Percentiles rank a stretch among this genome's conserved stretches.
Evolutionary conservation across 331 rosid species (phyloP).

Genomic region (Rosa hybrid): DNA sequence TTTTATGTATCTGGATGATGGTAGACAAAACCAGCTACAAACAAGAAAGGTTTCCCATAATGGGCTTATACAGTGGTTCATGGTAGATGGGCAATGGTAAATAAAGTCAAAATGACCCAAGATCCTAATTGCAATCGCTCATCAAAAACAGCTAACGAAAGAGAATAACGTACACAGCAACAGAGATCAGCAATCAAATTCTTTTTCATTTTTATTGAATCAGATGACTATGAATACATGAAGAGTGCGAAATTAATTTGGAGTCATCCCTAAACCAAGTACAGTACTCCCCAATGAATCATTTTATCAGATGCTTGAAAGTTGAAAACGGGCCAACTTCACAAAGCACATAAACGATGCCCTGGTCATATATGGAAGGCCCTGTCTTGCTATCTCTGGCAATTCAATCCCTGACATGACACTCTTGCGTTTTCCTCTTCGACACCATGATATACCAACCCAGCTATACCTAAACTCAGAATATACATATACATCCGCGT

Average conservation of each 20-base stretch:
- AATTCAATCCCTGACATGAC: slow-evolving; percentile 19
- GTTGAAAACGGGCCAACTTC: slow-evolving; percentile 37
- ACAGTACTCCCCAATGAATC: slow-evolving; percentile 11
- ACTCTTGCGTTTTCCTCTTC: slow-evolving; percentile 29
- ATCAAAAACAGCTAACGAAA: not conserved
- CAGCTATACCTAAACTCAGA: slow-evolving; percentile 16
- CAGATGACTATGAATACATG: slow-evolving; percentile 15
- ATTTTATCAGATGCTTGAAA: slow-evolving; percentile 7
- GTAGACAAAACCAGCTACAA: not conserved
- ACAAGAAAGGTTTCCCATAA: not conserved
- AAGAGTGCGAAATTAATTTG: slow-evolving; percentile 13
- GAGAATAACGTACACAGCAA: not conserved
- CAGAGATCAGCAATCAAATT: not conserved
- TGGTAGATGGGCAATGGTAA: not conserved
- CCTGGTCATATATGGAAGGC: slow-evolving; percentile 37
- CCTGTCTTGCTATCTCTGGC: slow-evolving; percentile 21
- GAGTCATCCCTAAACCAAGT: not conserved
- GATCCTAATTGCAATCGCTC: not conserved
- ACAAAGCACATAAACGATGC: slow-evolving; percentile 25
- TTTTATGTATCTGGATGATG: slow-evolving; percentile 8
- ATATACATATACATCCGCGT: slow-evolving; percentile 21
- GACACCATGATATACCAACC: slow-evolving; percentile 25
- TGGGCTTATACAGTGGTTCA: not conserved
- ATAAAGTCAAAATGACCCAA: not conserved
- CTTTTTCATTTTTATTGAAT: slow-evolving; percentile 5